Base-by-base conservation (phyloP, 2,329 filamentous ascomycete species). In the Colletotrichum brevisporum region DNA sequence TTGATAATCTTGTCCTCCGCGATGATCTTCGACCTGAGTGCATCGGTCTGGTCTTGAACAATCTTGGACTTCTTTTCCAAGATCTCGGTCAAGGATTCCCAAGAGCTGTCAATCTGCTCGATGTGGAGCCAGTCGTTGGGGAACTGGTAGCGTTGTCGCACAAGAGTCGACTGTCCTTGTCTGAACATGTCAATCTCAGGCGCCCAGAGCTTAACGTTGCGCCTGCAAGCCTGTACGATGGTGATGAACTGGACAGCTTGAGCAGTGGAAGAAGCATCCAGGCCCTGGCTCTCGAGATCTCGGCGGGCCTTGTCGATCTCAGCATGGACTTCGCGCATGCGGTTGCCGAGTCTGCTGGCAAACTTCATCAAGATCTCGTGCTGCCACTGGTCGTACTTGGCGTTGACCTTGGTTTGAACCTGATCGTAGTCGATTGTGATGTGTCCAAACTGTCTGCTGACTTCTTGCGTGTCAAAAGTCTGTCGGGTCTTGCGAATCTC, bases 381-480 rank as follows among this genome's bases (percentile, higher is more conserved):
- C 80, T 99, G 96, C 96, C 97, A 99, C 79, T 98, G 95, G 78
- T 99, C 97, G 78, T 99, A 99, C 80, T 98, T 99, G 75, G 94
- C 94, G 76, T 98, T 99, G 79, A 99, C 96, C 81, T 97, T 98
- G 66, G 95, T 94, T 81, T 99, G 97, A 0, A 99, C 96, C 80
- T 99, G 97, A 75, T 98, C 96, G 76, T 99, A 99, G 79, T 99
- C 95, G 76, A 99, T 94, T 4, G 92, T 94, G 62, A 98, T 90
- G 79, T 97, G 95, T 5, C 96, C 96, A 78, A 99, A 99, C 1
- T 92, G 92, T 47, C 93, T 92, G 79, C 92, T 96, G 72, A 97
- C 94, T 78, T 98, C 96, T 9, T 95, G 97, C 1, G 95, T 99
- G 77, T 99, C 96, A 75, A 99, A 99, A 0, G 97, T 99, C 50